phyloP scores from a whole-genome alignment of 2,329 filamentous ascomycete genomes.

The Dactylella cylindrospora region DNA sequence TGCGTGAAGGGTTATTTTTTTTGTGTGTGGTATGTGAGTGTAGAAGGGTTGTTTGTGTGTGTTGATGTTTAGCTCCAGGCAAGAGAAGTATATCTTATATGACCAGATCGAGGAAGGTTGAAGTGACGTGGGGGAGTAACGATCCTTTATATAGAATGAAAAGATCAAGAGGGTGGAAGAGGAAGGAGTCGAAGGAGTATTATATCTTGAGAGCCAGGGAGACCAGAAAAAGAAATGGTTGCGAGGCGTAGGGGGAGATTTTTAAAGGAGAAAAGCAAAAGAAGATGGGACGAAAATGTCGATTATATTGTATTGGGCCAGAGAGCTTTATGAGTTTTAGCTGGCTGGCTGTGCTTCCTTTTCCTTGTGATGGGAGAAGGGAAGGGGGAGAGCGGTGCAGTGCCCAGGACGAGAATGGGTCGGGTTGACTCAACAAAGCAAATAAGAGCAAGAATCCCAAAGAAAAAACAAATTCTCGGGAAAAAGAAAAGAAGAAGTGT shows the following conservation, averaged over 20 bases:
- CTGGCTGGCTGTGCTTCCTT: constrained; percentile 39
- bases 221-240: constrained; percentile 26
- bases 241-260: too few relatives aligned
- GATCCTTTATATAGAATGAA: constrained; percentile 41
- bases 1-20: background rate
- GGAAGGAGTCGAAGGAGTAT: constrained; percentile 36
- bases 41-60: constrained; percentile 15
- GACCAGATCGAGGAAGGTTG: constrained; percentile 12
- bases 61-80: too few relatives aligned
- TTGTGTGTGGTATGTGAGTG: constrained; percentile 7
- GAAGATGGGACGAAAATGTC: constrained; percentile 44
- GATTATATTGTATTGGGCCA: constrained; percentile 33
- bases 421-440: constrained; percentile 42
- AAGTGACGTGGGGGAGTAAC: constrained; percentile 43
- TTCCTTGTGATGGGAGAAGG: constrained; percentile 18
- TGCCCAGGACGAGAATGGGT: constrained; percentile 35
- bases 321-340: too few relatives aligned
- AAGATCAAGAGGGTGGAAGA: constrained; percentile 19
- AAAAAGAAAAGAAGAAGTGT: too few relatives aligned
- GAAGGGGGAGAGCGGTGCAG: too few relatives aligned
- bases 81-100: too few relatives aligned
- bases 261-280: constrained; percentile 39
- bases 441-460: constrained; percentile 20
- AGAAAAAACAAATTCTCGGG: background rate
- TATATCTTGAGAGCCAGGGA: constrained; percentile 28